Conservation (phyloP, 2,329 filamentous ascomycete genomes). For the Aspergillus melleus region DNA sequence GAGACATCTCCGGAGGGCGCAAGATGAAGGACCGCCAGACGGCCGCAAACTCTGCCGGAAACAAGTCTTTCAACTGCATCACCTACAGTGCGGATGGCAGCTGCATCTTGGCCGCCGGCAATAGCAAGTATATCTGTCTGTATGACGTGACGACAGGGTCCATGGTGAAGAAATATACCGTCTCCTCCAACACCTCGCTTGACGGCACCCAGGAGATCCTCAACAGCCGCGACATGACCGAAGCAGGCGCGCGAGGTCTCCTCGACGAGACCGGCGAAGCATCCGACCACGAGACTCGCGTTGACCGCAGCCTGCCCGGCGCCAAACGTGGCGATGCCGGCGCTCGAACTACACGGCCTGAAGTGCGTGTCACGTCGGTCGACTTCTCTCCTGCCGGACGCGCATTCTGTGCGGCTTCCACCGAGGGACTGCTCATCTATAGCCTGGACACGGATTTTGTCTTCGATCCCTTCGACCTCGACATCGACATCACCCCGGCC, state of each 20-base stretch:
- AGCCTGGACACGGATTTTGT: conserved; percentile 79
- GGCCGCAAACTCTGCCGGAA: conserved; percentile 85
- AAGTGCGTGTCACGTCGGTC: conserved; percentile 80
- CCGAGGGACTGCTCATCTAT: conserved; percentile 91
- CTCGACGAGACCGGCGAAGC: conserved; percentile 85
- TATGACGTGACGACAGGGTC: conserved; percentile 95
- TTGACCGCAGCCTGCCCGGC: conserved; percentile 78
- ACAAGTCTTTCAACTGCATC: conserved; percentile 85
- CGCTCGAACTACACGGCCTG: conserved; percentile 70
- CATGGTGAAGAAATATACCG: conserved; percentile 90
- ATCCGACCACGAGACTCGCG: conserved; percentile 82
- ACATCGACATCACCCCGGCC: conserved; percentile 87
- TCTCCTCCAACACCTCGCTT: conserved; percentile 91
- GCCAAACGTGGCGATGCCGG: conserved; percentile 86
- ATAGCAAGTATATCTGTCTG: conserved; percentile 97
- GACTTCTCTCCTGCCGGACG: conserved; percentile 86
- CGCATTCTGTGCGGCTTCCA: conserved; percentile 91
- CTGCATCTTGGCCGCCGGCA: conserved; percentile 85
- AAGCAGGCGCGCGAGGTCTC: conserved; percentile 81
- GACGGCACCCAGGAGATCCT: conserved; percentile 96
- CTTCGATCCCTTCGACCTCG: conserved; percentile 95
- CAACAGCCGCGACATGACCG: conserved; percentile 87
- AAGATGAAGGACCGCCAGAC: conserved; percentile 85
- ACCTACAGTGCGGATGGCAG: conserved; percentile 89
- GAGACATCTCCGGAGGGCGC: conserved; percentile 89